A percentile compares a stretch with the other conserved stretches of the same genome.
phyloP scores from a whole-genome alignment of 192 early-diverging fungal species.

The Dissophora globulifera region DNA sequence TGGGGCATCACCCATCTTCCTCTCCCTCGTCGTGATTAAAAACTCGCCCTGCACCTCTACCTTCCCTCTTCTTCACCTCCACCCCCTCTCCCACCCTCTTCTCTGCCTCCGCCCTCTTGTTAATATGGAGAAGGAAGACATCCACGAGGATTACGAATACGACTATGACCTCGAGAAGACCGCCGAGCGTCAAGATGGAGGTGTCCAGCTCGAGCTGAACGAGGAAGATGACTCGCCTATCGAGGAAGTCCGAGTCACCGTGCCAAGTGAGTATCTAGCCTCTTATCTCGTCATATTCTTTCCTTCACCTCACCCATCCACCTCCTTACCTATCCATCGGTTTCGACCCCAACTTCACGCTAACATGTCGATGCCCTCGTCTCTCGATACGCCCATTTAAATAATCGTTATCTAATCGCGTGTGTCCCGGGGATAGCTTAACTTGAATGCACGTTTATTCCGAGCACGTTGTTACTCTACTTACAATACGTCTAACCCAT shows the following conservation, averaged over 20 bases:
- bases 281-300: neutral
- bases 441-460: too few species aligned
- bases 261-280: constrained; percentile 42
- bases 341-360: too few species aligned
- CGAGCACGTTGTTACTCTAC: too few species aligned
- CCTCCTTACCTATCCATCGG: neutral
- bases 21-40: constrained; percentile 11
- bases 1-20: neutral
- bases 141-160: constrained; percentile 24
- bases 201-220: neutral
- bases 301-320: neutral
- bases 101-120: neutral
- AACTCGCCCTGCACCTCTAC: neutral
- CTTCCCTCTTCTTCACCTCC: neutral
- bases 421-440: too few species aligned
- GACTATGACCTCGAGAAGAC: constrained; percentile 11
- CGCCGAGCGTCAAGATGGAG: constrained; percentile 2
- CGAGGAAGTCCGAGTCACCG: constrained; percentile 55
- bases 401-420: too few species aligned
- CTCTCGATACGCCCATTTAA: too few species aligned
- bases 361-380: too few species aligned
- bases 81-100: neutral
- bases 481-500: too few species aligned
- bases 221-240: constrained; percentile 58
- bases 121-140: constrained; percentile 41